Conservation (phyloP, 2,329 filamentous ascomycete genomes). For the Moelleriella libera region DNA sequence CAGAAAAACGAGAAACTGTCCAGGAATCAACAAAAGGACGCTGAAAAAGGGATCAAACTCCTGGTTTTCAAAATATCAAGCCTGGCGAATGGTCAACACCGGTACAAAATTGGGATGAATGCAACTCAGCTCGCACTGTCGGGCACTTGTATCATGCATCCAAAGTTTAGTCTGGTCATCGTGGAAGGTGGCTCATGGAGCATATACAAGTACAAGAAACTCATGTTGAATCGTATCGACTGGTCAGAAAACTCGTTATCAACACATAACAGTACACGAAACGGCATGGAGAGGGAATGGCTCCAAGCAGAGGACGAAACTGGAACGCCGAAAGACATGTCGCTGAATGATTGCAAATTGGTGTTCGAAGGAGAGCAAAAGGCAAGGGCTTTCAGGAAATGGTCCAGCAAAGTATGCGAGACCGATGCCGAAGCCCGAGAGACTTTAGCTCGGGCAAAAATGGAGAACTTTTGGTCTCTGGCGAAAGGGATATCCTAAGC, state of each 20-base stretch:
- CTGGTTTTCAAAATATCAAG: conserved; percentile 82
- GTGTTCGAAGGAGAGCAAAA: conserved; percentile 89
- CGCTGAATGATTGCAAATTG: conserved; percentile 65
- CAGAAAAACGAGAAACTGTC: conserved; percentile 73
- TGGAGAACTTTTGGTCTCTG: conserved; percentile 90
- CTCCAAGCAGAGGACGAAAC: conserved; percentile 65
- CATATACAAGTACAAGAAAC: conserved; percentile 74
- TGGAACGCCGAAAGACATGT: conserved; percentile 68
- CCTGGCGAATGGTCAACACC: conserved; percentile 82
- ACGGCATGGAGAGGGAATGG: conserved; percentile 56
- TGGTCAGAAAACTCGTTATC: conserved; percentile 84
- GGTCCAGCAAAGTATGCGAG: conserved; percentile 83
- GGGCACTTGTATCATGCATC: conserved; percentile 84
- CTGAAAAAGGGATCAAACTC: conserved; percentile 70
- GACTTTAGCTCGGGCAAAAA: conserved; percentile 62
- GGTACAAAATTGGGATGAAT: conserved; percentile 86
- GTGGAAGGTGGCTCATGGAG: conserved; percentile 83
- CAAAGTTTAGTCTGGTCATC: conserved; percentile 75
- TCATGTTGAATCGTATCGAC: conserved; percentile 87
- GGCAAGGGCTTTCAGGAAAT: conserved; percentile 67
- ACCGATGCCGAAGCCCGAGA: conserved; percentile 82
- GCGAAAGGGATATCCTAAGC: conserved; percentile 47
- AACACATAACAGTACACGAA: conserved; percentile 43
- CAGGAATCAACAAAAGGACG: conserved; percentile 74
- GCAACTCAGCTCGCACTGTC: conserved; percentile 80